Evolutionary conservation across 768 basidiomycete species (phyloP), one percentile per base, ranked within the genome.

Genomic region (Naematelia aurantialba): DNA sequence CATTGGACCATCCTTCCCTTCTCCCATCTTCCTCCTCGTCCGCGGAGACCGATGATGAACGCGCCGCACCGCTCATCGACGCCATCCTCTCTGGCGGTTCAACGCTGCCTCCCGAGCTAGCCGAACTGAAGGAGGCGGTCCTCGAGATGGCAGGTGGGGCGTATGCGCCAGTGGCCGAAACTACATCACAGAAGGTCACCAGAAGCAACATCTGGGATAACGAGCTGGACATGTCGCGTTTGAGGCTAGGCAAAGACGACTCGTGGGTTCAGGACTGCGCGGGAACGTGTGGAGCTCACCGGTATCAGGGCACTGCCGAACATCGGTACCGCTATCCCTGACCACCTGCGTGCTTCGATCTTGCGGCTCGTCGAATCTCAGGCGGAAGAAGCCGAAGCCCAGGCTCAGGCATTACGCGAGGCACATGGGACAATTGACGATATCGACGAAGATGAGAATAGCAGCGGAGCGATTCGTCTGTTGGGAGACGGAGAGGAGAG

Each of bases 311-410:
- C 45, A 25, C 42, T 45, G 42, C 58, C 53, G 26, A 50, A 31
- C 21, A 46, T 59, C 34, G 61, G 52, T 0, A 52, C 59, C 5
- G 65, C 60, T 1, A 70, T 85, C 5, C 80, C 81, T 13, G 88
- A 91, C 66, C 81, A 86, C 63, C 87, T 92, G 83, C 91, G 93
- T 69, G 84, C 84, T 1, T 86, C 88, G 55, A 92, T 92, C 65
- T 80, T 92, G 13, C 83, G 89, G 25, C 82, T 87, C 3, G 86
- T 84, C 0, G 87, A 91, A 67, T 83, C 80, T 17, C 82, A 86
- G n/a, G 86, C 85, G 11, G 85, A 84, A n/a, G 85, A 82, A 21
- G 83, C 82, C 29, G 76, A 76, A 17, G 77, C 76, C 8, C 73
- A 77, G n/a, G 72, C 52, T 64, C 70, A 31, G 2, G 70, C 71